A percentile compares a stretch with the other conserved stretches of the same genome.
phyloP scores from a whole-genome alignment of 2,329 filamentous ascomycete species.

The Tolypocladium ovalisporum region DNA sequence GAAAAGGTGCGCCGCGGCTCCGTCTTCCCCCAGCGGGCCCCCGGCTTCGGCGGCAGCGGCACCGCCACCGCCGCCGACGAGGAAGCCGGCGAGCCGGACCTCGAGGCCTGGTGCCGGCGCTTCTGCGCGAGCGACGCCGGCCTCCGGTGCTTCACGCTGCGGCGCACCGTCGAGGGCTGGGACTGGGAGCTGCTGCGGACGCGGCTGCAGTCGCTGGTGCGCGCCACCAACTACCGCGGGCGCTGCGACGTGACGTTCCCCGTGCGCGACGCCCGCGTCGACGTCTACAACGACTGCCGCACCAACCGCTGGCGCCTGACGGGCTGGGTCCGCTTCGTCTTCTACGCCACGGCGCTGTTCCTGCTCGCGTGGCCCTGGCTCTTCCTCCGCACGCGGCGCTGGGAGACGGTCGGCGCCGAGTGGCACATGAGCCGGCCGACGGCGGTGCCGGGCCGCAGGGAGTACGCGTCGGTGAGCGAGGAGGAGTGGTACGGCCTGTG shows the following conservation, averaged over 20 bases:
- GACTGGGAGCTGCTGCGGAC: conserved; percentile 41
- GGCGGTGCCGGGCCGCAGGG: conserved; percentile 20
- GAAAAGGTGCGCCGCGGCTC: conserved; percentile 57
- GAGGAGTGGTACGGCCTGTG: conserved; percentile 54
- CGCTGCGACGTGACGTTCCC: conserved; percentile 48
- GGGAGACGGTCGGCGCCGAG: conserved; percentile 49
- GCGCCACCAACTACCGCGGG: conserved; percentile 58
- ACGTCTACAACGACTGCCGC: conserved; percentile 52
- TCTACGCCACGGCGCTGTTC: conserved; percentile 57
- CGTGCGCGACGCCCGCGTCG: conserved; percentile 41
- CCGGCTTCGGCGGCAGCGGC: conserved; percentile 24
- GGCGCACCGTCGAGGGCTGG: conserved; percentile 46
- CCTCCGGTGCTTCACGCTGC: conserved; percentile 45
- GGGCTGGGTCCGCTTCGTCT: conserved; percentile 52
- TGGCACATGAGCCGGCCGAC: conserved; percentile 34
- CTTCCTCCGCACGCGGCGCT: conserved; percentile 55
- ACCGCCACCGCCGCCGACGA: conserved; percentile 11
- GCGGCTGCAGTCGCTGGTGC: conserved; percentile 45
- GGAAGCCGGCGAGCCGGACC: conserved; percentile 19
- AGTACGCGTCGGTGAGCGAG: conserved; percentile 43
- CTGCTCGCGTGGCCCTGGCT: conserved; percentile 61
- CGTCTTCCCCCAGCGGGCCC: conserved; percentile 39
- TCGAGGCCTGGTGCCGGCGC: conserved; percentile 54
- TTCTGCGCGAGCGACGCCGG: conserved; percentile 49
- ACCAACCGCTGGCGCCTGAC: conserved; percentile 56